Conservation (phyloP, 2,329 filamentous ascomycete genomes). For the Colletotrichum musicola region DNA sequence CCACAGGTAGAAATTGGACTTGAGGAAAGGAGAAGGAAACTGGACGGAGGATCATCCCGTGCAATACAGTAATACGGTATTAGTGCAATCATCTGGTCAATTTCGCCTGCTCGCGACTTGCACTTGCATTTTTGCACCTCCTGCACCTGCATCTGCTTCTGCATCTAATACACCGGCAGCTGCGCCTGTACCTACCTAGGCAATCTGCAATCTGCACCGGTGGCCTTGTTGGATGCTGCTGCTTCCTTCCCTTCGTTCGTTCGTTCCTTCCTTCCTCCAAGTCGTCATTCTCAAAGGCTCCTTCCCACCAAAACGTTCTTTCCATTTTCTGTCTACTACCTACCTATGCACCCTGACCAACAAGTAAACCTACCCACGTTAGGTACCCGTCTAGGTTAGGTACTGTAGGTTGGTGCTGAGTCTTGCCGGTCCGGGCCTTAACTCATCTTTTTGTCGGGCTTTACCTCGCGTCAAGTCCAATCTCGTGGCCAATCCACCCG, state of each 20-base stretch:
- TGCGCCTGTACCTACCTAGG: background rate
- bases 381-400: no score
- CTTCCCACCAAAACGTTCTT: slow-evolving; percentile 16
- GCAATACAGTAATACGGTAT: slow-evolving; percentile 13
- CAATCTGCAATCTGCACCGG: slow-evolving; percentile 26
- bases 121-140: background rate
- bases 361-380: background rate
- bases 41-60: slow-evolving; percentile 16
- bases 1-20: no score
- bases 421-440: background rate
- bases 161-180: background rate
- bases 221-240: background rate
- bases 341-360: no score
- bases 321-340: background rate
- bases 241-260: slow-evolving; percentile 11
- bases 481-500: slow-evolving; percentile 26
- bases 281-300: slow-evolving; percentile 2
- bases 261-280: slow-evolving; percentile 13
- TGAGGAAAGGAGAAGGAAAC: no score
- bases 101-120: background rate
- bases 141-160: background rate
- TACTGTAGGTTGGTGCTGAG: no score
- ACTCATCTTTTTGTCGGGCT: slow-evolving; percentile 1
- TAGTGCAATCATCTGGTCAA: background rate
- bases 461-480: background rate